Conservation (phyloP, 2,329 filamentous ascomycete species). For the Aureobasidium musti region DNA sequence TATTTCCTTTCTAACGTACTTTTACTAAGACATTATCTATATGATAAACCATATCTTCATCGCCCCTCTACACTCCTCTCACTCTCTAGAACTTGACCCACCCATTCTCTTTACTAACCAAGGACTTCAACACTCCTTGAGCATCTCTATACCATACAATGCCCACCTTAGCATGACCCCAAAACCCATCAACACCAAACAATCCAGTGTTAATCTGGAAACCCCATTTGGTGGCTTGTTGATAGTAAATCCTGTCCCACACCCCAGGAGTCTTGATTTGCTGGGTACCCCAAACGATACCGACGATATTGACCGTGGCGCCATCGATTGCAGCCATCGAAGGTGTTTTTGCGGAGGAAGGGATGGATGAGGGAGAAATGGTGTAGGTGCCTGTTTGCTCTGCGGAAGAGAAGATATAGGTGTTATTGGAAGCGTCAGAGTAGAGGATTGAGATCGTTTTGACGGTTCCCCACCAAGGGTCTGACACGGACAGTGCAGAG, state of each 20-base stretch:
- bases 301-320: slow-evolving; percentile 4
- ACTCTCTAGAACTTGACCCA: slow-evolving; percentile 21
- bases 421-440: slow-evolving; percentile 19
- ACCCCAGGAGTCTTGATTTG: slow-evolving; percentile 15
- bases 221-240: background rate
- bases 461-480: slow-evolving; percentile 24
- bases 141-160: slow-evolving; percentile 29
- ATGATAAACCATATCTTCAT: too few relatives aligned
- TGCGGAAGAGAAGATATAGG: slow-evolving; percentile 23
- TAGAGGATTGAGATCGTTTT: slow-evolving; percentile 30
- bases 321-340: background rate
- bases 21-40: too few relatives aligned
- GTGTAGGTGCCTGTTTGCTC: slow-evolving; percentile 30
- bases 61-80: too few relatives aligned
- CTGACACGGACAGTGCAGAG: slow-evolving; percentile 9
- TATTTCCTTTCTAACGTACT: too few relatives aligned
- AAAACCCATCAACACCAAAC: slow-evolving; percentile 27
- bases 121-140: slow-evolving; percentile 11
- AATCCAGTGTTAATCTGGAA: slow-evolving; percentile 10
- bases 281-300: slow-evolving; percentile 14
- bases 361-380: slow-evolving; percentile 12
- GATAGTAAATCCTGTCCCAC: slow-evolving; percentile 12
- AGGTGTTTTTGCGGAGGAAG: slow-evolving; percentile 11
- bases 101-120: slow-evolving; percentile 17
- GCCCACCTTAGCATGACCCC: slow-evolving; percentile 18